These are phyloP conservation scores for Trametes gibbosa DNA, from an alignment of 768 basidiomycete genomes.

Conservation along the genomic window DNA sequence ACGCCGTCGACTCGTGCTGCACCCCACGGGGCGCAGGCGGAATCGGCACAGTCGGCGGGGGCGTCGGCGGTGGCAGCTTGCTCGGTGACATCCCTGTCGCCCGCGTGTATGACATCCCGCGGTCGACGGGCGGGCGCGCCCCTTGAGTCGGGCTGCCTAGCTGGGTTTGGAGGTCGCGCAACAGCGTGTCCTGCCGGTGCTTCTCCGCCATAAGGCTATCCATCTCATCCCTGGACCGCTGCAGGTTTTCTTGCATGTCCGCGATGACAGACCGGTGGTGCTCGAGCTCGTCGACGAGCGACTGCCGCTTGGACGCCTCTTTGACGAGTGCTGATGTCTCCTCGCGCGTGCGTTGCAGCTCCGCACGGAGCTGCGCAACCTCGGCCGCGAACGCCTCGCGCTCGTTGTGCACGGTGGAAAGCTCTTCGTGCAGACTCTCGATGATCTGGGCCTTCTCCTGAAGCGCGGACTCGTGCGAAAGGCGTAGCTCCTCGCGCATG, in stretches of 20 bases:
- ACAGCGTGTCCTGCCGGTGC: slow-evolving; percentile 58
- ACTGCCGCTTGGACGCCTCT: slow-evolving; percentile 73
- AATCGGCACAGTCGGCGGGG: slow-evolving; percentile 84
- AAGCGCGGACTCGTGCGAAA: slow-evolving; percentile 40
- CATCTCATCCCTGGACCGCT: slow-evolving; percentile 80
- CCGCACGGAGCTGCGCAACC: slow-evolving; percentile 49
- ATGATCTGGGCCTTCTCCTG: slow-evolving; percentile 50
- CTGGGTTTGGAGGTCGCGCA: slow-evolving; percentile 80
- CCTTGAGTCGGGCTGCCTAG: slow-evolving; percentile 44
- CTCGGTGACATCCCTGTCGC: slow-evolving; percentile 58
- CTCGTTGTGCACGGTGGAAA: slow-evolving; percentile 40
- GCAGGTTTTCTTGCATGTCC: slow-evolving; percentile 75
- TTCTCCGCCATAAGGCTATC: slow-evolving; percentile 75
- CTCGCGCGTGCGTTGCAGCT: slow-evolving; percentile 54
- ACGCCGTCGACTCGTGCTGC: slow-evolving; percentile 50
- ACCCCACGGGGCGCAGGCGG: slow-evolving; percentile 68
- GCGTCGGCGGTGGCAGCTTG: slow-evolving; percentile 85
- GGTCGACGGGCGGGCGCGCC: slow-evolving; percentile 44
- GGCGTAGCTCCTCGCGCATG: slow-evolving; percentile 33
- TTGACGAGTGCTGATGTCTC: slow-evolving; percentile 64
- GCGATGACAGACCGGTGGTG: slow-evolving; percentile 72
- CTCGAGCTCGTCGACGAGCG: slow-evolving; percentile 72
- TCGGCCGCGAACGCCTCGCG: slow-evolving; percentile 42
- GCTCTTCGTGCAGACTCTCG: slow-evolving; percentile 46
- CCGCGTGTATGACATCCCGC: slow-evolving; percentile 44